Conservation (phyloP, 2,329 filamentous ascomycete genomes). For the Basipetospora chlamydospora region DNA sequence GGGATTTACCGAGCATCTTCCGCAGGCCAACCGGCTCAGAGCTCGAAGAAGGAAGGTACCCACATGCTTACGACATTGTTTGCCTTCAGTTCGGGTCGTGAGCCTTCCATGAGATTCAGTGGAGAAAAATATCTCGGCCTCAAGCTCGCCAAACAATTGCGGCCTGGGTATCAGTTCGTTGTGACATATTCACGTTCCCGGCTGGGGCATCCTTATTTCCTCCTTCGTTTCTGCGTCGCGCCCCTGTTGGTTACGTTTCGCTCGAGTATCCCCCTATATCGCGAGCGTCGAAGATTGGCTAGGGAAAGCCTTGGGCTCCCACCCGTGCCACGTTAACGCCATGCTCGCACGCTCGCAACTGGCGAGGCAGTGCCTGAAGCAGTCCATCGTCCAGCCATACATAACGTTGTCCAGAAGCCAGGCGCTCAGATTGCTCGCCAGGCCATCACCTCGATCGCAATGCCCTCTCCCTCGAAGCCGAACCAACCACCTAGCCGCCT, state of each 20-base stretch:
- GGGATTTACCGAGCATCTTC: neutral
- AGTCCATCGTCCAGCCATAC: neutral
- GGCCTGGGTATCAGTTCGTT: too few relatives aligned
- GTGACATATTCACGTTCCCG: too few relatives aligned
- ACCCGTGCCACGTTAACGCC: neutral
- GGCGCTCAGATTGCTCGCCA: neutral
- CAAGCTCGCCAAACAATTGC: too few relatives aligned
- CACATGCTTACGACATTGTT: slow-evolving; percentile 5
- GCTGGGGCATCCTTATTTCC: too few relatives aligned
- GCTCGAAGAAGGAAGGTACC: too few relatives aligned
- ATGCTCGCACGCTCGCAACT: slow-evolving; percentile 5
- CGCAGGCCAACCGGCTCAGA: slow-evolving; percentile 2
- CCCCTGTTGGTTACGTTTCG: too few relatives aligned
- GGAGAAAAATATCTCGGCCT: slow-evolving; percentile 5
- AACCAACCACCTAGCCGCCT: slow-evolving; percentile 1
- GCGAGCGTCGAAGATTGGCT: neutral
- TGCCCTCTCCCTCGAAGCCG: neutral
- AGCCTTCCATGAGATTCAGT: slow-evolving; percentile 5
- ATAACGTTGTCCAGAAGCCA: neutral
- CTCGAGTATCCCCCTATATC: slow-evolving; percentile 6
- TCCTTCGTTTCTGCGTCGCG: too few relatives aligned
- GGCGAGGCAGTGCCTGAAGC: slow-evolving; percentile 3
- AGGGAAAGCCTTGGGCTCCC: slow-evolving; percentile 1
- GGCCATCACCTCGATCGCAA: neutral
- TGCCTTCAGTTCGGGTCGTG: neutral